Conservation (phyloP, 495 filamentous ascomycete genomes). For the Penicillium robsamsonii region DNA sequence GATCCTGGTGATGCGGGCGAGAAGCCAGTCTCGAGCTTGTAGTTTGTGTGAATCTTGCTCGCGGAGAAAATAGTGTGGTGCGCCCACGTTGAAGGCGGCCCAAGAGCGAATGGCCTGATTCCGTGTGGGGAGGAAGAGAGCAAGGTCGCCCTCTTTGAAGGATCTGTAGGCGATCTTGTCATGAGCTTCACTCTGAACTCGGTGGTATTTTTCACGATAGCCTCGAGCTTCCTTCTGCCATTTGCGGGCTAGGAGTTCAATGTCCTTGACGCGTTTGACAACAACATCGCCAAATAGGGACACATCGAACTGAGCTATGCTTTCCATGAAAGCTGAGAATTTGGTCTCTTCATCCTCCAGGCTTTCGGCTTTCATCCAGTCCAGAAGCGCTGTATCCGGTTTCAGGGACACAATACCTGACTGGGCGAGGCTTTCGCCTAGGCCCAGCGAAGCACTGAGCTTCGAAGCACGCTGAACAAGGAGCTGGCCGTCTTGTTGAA, state of each 20-base stretch:
- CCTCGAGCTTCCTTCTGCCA: slow-evolving; percentile 81
- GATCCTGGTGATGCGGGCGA: slow-evolving; percentile 87
- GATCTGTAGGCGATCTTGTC: slow-evolving; percentile 96
- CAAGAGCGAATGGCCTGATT: slow-evolving; percentile 93
- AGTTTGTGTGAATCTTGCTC: slow-evolving; percentile 90
- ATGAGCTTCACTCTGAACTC: slow-evolving; percentile 81
- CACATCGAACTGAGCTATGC: slow-evolving; percentile 72
- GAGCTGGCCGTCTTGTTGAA: slow-evolving; percentile 70
- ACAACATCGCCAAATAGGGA: slow-evolving; percentile 79
- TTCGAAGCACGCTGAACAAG: slow-evolving; percentile 72
- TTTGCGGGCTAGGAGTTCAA: slow-evolving; percentile 85
- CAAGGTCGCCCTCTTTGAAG: slow-evolving; percentile 96
- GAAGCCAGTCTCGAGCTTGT: slow-evolving; percentile 80
- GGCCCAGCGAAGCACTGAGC: slow-evolving; percentile 56
- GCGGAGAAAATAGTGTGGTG: slow-evolving; percentile 93
- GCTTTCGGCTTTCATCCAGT: slow-evolving; percentile 74
- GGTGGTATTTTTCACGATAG: slow-evolving; percentile 85
- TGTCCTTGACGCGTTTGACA: slow-evolving; percentile 81
- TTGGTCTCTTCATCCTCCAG: slow-evolving; percentile 63
- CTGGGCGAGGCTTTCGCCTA: slow-evolving; percentile 59
- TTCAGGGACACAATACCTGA: slow-evolving; percentile 52
- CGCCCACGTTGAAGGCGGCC: slow-evolving; percentile 97
- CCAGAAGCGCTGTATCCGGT: slow-evolving; percentile 64
- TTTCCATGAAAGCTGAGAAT: slow-evolving; percentile 68
- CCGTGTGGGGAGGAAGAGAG: slow-evolving; percentile 89